A percentile compares a stretch with the other conserved stretches of the same genome.
Conservation (phyloP, 495 filamentous ascomycete genomes). For the Penicillium verhagenii region DNA sequence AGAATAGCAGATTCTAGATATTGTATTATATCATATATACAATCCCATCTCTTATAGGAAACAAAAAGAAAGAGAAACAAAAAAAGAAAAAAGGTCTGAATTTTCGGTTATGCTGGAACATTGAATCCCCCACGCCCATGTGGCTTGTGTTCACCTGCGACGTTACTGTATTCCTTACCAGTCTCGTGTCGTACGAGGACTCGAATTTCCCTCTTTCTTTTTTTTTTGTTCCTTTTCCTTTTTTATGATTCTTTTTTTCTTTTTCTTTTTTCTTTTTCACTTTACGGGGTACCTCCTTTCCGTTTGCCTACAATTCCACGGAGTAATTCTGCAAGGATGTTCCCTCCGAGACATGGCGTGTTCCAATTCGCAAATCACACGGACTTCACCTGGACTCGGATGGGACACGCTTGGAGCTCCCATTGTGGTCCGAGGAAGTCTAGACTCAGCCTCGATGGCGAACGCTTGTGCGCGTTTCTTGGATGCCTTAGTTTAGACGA, state of each 20-base stretch:
- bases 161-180: slow-evolving; percentile 2
- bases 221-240: neutral
- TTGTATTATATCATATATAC: too few species aligned
- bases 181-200: slow-evolving; percentile 10
- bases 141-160: slow-evolving; percentile 11
- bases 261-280: too few species aligned
- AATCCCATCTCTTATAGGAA: neutral
- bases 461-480: too few species aligned
- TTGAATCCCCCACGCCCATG: slow-evolving; percentile 14
- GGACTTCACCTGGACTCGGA: too few species aligned
- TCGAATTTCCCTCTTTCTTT: neutral
- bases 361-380: too few species aligned
- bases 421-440: too few species aligned
- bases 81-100: neutral
- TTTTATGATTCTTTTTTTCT: neutral
- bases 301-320: neutral
- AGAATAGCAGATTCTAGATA: too few species aligned
- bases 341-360: slow-evolving; percentile 14
- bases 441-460: neutral
- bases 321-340: slow-evolving; percentile 2
- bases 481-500: neutral
- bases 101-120: neutral
- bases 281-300: too few species aligned
- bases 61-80: neutral
- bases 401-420: too few species aligned